Conservation (phyloP, 1,284 basidiomycete species). For the Chondrostereum purpureum region DNA sequence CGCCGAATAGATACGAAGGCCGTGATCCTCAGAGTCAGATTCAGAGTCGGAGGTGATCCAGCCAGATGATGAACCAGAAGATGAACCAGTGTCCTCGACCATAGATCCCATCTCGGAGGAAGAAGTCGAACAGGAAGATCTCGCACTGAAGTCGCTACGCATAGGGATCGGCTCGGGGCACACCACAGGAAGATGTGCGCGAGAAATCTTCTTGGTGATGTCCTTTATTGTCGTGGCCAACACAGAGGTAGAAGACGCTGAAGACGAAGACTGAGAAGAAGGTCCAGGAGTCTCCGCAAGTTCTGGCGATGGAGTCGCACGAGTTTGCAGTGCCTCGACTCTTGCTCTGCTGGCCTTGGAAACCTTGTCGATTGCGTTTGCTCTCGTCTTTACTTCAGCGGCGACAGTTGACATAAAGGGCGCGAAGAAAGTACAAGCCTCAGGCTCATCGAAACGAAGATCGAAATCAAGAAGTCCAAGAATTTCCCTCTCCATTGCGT, state of each 20-base stretch:
- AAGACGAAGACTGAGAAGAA: slow-evolving; percentile 17
- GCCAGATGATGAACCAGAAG: slow-evolving; percentile 45
- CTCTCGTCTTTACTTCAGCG: slow-evolving; percentile 40
- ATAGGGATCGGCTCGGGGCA: slow-evolving; percentile 27
- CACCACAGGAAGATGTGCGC: slow-evolving; percentile 34
- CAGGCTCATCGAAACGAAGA: slow-evolving; percentile 77
- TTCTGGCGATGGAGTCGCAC: slow-evolving; percentile 35
- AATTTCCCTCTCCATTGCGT: slow-evolving; percentile 95
- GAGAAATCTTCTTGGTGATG: slow-evolving; percentile 49
- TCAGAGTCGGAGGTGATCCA: slow-evolving; percentile 47
- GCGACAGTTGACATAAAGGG: slow-evolving; percentile 46
- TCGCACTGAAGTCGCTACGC: slow-evolving; percentile 32
- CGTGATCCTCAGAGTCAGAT: slow-evolving; percentile 34
- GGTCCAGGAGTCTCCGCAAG: slow-evolving; percentile 24
- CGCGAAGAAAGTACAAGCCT: slow-evolving; percentile 58
- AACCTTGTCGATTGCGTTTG: slow-evolving; percentile 53
- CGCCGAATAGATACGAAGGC: slow-evolving; percentile 14
- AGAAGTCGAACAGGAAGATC: slow-evolving; percentile 37
- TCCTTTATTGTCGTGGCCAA: slow-evolving; percentile 43
- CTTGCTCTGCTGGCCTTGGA: slow-evolving; percentile 50
- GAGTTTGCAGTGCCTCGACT: slow-evolving; percentile 36
- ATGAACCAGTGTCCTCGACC: slow-evolving; percentile 58
- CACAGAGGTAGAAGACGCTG: slow-evolving; percentile 21
- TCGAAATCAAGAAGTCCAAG: slow-evolving; percentile 86
- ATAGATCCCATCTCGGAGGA: slow-evolving; percentile 59